Evolutionary conservation across 2,329 filamentous ascomycete species (phyloP).

Genomic region (Lachnellula arida): DNA sequence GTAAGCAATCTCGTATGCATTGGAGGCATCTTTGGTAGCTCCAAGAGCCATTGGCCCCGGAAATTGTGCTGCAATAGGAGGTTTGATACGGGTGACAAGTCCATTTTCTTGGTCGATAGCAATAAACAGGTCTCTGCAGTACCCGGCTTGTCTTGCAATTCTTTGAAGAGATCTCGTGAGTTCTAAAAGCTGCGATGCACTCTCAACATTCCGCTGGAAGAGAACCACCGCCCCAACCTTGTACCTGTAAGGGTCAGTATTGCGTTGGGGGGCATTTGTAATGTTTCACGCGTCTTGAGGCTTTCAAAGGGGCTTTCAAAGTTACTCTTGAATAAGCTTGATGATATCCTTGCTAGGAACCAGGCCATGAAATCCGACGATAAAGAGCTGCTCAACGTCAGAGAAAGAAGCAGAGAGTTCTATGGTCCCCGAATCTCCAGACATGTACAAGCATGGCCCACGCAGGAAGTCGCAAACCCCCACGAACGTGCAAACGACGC

Average conservation of each 20-base stretch:
- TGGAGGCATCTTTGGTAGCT: conserved; percentile 34
- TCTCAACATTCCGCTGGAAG: conserved; percentile 38
- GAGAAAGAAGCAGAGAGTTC: neutral
- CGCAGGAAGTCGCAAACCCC: neutral
- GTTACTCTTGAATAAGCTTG: conserved; percentile 32
- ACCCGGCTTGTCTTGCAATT: conserved; percentile 36
- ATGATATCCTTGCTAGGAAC: conserved; percentile 38
- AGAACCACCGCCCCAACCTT: conserved; percentile 39
- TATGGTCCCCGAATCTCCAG: too few species aligned
- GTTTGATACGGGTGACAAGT: conserved; percentile 38
- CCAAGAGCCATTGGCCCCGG: conserved; percentile 42
- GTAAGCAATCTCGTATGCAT: conserved; percentile 33
- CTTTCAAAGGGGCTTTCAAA: neutral
- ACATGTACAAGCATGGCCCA: too few species aligned
- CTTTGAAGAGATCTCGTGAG: conserved; percentile 35
- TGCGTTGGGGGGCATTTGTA: too few species aligned
- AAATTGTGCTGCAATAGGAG: conserved; percentile 37
- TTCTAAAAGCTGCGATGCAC: conserved; percentile 36
- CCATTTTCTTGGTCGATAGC: conserved; percentile 43
- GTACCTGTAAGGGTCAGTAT: conserved; percentile 16
- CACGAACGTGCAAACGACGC: neutral
- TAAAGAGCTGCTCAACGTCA: conserved; percentile 35
- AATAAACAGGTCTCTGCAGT: conserved; percentile 39
- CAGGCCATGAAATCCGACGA: conserved; percentile 39
- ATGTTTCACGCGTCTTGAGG: too few species aligned